Conservation (phyloP, 2,329 filamentous ascomycete species). For the Apiospora koreana region DNA sequence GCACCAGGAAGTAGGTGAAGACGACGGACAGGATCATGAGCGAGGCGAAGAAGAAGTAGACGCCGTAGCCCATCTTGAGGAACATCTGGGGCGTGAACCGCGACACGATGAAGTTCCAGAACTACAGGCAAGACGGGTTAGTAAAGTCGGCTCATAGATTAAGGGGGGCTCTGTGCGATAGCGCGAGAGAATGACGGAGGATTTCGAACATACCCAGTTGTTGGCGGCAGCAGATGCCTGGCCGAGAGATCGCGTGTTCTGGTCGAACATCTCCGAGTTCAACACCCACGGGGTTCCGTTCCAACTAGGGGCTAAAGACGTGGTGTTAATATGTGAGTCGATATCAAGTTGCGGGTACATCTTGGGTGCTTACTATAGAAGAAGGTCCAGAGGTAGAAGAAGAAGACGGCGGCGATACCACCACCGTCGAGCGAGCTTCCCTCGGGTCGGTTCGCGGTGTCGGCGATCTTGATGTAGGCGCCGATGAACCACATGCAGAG, state of each 20-base stretch:
- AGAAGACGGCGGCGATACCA: constrained; percentile 65
- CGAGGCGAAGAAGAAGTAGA: constrained; percentile 69
- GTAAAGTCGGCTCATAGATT: background rate
- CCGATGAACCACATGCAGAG: constrained; percentile 67
- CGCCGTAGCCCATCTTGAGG: constrained; percentile 58
- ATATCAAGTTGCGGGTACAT: too few species aligned
- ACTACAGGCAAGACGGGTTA: constrained; percentile 32
- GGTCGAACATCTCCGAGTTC: constrained; percentile 75
- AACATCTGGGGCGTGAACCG: constrained; percentile 70
- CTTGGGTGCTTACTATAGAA: constrained; percentile 63
- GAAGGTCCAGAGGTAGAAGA: constrained; percentile 75
- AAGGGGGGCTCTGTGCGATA: background rate
- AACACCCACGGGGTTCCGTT: constrained; percentile 77
- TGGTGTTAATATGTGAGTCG: background rate
- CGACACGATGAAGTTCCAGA: constrained; percentile 70
- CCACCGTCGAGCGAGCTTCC: constrained; percentile 30
- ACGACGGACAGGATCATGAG: constrained; percentile 59
- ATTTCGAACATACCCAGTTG: constrained; percentile 52
- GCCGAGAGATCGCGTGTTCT: constrained; percentile 67
- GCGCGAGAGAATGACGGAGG: background rate
- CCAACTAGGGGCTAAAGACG: constrained; percentile 55
- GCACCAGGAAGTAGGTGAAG: constrained; percentile 64
- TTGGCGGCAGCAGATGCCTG: constrained; percentile 71
- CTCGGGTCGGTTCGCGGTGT: constrained; percentile 35
- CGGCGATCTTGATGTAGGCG: constrained; percentile 56